Conservation (phyloP, 495 filamentous ascomycete genomes). For the Aspergillus sclerotioniger region DNA sequence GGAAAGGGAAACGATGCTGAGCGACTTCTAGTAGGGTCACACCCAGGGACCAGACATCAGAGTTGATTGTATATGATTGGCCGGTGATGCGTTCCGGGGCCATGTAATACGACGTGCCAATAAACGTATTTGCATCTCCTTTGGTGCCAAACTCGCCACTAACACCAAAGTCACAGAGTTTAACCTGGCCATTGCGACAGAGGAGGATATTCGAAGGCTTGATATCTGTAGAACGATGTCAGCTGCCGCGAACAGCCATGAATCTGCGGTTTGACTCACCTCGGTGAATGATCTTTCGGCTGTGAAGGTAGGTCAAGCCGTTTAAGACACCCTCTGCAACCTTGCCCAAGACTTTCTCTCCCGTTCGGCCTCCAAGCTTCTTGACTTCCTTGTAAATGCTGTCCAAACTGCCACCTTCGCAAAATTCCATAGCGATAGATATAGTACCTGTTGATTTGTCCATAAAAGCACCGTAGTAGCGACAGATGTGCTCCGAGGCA, state of each 20-base stretch:
- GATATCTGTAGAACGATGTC: slow-evolving; percentile 61
- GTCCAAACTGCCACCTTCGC: slow-evolving; percentile 92
- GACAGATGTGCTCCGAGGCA: slow-evolving; percentile 88
- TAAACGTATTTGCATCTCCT: slow-evolving; percentile 97
- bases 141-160: slow-evolving; percentile 97
- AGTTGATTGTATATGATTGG: slow-evolving; percentile 96
- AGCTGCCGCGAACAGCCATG: not conserved
- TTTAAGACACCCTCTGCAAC: slow-evolving; percentile 93
- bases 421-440: slow-evolving; percentile 98
- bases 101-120: slow-evolving; percentile 99
- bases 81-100: slow-evolving; percentile 97
- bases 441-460: slow-evolving; percentile 92
- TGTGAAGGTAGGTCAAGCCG: slow-evolving; percentile 93
- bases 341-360: slow-evolving; percentile 98
- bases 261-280: slow-evolving; percentile 37
- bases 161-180: slow-evolving; percentile 97
- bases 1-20: slow-evolving; percentile 97
- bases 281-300: slow-evolving; percentile 95
- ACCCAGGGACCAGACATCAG: slow-evolving; percentile 95
- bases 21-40: slow-evolving; percentile 96
- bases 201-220: slow-evolving; percentile 97
- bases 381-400: slow-evolving; percentile 97
- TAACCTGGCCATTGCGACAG: slow-evolving; percentile 88
- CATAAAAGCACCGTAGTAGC: slow-evolving; percentile 94
- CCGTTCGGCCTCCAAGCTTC: slow-evolving; percentile 87